Percentiles rank a stretch among this genome's conserved stretches.
Conservation (phyloP, 2,329 filamentous ascomycete species). For the Sodiomyces alkalinus region DNA sequence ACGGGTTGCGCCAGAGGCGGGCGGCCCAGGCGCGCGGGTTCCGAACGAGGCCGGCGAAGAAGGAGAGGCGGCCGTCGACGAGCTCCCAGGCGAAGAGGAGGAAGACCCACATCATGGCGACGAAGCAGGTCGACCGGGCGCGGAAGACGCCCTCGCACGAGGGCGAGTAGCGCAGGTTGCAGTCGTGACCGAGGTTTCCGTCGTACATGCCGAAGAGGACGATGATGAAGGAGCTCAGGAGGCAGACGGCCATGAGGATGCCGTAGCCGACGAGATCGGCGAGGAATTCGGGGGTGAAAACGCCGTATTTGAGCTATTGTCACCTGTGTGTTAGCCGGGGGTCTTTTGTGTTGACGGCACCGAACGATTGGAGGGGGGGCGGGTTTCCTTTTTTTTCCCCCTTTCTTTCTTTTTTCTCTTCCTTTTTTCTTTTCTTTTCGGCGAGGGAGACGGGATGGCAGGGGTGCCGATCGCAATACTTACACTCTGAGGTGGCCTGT, state of each 20-base stretch:
- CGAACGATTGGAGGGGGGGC: too few species aligned
- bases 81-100: conserved; percentile 58
- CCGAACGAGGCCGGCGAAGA: conserved; percentile 41
- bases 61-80: conserved; percentile 46
- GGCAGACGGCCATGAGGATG: conserved; percentile 45
- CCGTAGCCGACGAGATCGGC: conserved; percentile 49
- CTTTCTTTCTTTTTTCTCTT: too few species aligned
- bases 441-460: neutral
- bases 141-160: conserved; percentile 44
- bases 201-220: conserved; percentile 39
- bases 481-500: conserved; percentile 46
- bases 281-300: conserved; percentile 50
- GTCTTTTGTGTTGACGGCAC: conserved; percentile 12
- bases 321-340: conserved; percentile 7
- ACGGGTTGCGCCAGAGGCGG: conserved; percentile 39
- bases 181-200: conserved; percentile 41
- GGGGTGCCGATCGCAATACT: conserved; percentile 10
- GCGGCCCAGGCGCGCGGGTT: conserved; percentile 34
- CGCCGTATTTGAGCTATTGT: conserved; percentile 32
- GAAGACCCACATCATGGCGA: conserved; percentile 52
- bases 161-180: conserved; percentile 36
- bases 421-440: neutral
- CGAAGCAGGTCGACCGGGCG: conserved; percentile 51
- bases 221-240: conserved; percentile 39
- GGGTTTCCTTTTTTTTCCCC: too few species aligned